phyloP scores from a whole-genome alignment of 192 early-diverging fungal genomes.

The Endogone sp. region DNA sequence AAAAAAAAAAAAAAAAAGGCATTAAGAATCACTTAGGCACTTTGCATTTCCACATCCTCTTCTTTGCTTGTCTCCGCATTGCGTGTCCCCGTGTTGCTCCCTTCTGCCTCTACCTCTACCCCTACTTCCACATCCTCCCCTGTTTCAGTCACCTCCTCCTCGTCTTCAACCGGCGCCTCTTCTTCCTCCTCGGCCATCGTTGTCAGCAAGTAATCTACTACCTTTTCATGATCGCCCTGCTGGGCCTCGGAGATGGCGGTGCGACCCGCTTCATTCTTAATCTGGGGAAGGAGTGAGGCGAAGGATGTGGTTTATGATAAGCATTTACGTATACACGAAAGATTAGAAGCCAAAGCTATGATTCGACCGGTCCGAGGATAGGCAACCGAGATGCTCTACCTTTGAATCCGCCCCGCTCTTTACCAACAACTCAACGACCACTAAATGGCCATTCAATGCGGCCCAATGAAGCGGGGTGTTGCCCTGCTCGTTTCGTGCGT shows the following conservation, averaged over 20 bases:
- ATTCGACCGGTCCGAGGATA: no score
- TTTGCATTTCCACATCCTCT: no score
- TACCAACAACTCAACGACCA: slow-evolving; percentile 60
- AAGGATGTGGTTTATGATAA: no score
- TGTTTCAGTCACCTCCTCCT: slow-evolving; percentile 31
- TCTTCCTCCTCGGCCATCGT: slow-evolving; percentile 46
- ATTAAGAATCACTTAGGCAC: no score
- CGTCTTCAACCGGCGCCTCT: slow-evolving; percentile 28
- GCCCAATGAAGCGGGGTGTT: slow-evolving; percentile 84
- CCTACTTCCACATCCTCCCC: slow-evolving; percentile 11
- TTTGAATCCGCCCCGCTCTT: slow-evolving; percentile 57
- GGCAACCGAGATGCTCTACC: no score
- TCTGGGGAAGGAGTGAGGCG: slow-evolving; percentile 13
- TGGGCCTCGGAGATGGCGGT: slow-evolving; percentile 50
- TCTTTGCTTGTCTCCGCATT: no score
- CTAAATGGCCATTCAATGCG: slow-evolving; percentile 74
- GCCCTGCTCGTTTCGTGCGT: slow-evolving; percentile 55
- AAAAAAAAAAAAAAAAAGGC: no score
- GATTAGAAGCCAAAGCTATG: no score
- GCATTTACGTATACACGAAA: no score
- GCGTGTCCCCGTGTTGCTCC: no score
- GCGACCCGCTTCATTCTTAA: slow-evolving; percentile 41
- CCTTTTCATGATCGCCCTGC: slow-evolving; percentile 39
- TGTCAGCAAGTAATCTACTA: slow-evolving; percentile 46
- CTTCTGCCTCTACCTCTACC: slow-evolving; percentile 17